Evolutionary conservation across 106 monocot genomes (phyloP), one percentile per base, ranked within the genome.

Genomic region (Vanilla planifolia): DNA sequence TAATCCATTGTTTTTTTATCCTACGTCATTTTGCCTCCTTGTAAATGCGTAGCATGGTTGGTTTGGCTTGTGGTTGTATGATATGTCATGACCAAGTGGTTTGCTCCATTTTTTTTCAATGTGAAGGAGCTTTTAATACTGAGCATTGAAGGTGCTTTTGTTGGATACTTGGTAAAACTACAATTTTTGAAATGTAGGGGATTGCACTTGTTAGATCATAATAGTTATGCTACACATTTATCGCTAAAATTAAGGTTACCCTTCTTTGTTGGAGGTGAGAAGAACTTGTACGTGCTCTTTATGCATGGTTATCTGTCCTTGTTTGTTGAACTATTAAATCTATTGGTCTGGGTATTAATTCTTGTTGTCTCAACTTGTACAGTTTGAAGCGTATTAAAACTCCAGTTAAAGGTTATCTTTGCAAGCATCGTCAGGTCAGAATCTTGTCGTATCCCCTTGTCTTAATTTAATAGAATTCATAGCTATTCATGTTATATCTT

Each of bases 361-460:
- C 26, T 8, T 58, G 2, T 10, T 36, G 4, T 32, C 6, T 21
- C 16, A 52, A 25, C 22, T 39, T 61, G 29, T 73, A 28, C 90
- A 98, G 98, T 75, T 88, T 85, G 60, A 82, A 55, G 62, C 87
- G 88, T 33, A 98, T 98, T 32, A 80, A 67, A 63, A 85, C 78
- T 70, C 88, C 98, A 59, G 85, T 85, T 39, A 98, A 88, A 77
- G 98, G 98, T 10, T 64, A 75, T 57, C 88, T 82, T 16, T 98
- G 98, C 79, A 92, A 75, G 61, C 98, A 98, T 66, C 92, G 75
- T 71, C 92, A 96, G 84, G 96, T 90, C 17, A 62, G 40, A 42
- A 67, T 73, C 8, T 44, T n/a, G 4, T 44, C 21, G 39, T 21
- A 25, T 10, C 14, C 21, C 9, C 17, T 50, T 45, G 41, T 25